Conservation (phyloP, 169 alveolate species). For the Plasmodium cynomolgi region DNA sequence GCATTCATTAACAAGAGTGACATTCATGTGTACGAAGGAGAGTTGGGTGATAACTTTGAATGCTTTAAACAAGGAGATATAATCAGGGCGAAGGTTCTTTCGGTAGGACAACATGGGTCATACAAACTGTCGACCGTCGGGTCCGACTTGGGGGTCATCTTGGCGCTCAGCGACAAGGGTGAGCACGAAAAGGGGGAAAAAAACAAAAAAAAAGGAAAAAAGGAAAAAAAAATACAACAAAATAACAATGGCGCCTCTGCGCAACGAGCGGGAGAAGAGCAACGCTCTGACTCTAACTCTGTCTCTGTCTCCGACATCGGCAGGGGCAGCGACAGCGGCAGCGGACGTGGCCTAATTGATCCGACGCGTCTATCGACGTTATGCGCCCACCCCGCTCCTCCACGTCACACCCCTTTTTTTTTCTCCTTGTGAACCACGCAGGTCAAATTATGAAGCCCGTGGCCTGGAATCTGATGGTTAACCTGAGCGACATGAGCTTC, state of each 20-base stretch:
- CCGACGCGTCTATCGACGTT: background rate
- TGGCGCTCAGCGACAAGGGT: constrained; percentile 54
- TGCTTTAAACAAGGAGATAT: constrained; percentile 72
- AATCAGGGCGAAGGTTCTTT: constrained; percentile 49
- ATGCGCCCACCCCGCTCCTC: background rate
- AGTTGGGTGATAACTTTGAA: constrained; percentile 51
- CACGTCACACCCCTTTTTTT: background rate
- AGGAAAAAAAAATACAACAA: no score
- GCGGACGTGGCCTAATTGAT: no score
- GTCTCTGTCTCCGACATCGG: no score
- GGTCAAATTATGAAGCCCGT: constrained; percentile 66
- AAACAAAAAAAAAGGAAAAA: background rate
- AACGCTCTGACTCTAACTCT: no score
- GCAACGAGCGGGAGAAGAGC: no score
- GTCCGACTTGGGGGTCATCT: constrained; percentile 55
- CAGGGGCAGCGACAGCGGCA: no score
- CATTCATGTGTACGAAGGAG: constrained; percentile 67
- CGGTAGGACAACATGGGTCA: constrained; percentile 45
- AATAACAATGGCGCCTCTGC: no score
- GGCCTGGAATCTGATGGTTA: constrained; percentile 71
- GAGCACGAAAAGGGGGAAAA: background rate
- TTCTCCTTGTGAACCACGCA: background rate
- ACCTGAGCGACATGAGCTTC: constrained; percentile 49
- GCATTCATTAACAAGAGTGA: constrained; percentile 65
- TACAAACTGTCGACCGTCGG: constrained; percentile 66